Evolutionary conservation across 768 basidiomycete species (phyloP).

Genomic region (Leucosporidium scottii): DNA sequence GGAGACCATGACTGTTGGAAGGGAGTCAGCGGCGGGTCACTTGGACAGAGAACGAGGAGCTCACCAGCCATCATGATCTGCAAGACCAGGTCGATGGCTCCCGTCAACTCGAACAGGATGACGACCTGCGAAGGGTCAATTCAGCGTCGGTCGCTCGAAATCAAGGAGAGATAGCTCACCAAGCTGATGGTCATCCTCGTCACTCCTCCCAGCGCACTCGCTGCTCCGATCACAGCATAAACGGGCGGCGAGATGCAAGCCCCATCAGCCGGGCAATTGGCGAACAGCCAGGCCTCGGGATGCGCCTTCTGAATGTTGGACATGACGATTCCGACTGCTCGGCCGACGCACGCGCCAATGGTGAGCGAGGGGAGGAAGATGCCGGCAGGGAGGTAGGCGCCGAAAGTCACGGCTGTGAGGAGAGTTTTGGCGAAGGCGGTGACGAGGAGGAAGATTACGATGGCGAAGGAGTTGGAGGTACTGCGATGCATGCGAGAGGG

Average conservation of each 20-base stretch:
- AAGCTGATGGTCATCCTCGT: constrained; percentile 80
- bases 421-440: constrained; percentile 75
- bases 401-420: constrained; percentile 82
- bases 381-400: constrained; percentile 84
- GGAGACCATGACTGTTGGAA: constrained; percentile 59
- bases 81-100: constrained; percentile 78
- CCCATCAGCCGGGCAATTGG: constrained; percentile 56
- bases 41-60: constrained; percentile 50
- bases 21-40: constrained; percentile 14
- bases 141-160: neutral
- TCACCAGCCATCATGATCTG: constrained; percentile 37
- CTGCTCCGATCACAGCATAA: constrained; percentile 59
- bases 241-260: constrained; percentile 74
- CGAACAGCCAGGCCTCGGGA: constrained; percentile 59
- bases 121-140: constrained; percentile 54
- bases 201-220: constrained; percentile 84
- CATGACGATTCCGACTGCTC: constrained; percentile 72
- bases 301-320: constrained; percentile 64
- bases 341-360: constrained; percentile 90
- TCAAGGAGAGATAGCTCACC: constrained; percentile 2
- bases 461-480: constrained; percentile 50
- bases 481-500: constrained; percentile 37
- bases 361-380: constrained; percentile 92
- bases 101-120: constrained; percentile 82
- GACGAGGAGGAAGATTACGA: constrained; percentile 59